Conservation (phyloP, 2,329 filamentous ascomycete species). For the Coniella vitis region DNA sequence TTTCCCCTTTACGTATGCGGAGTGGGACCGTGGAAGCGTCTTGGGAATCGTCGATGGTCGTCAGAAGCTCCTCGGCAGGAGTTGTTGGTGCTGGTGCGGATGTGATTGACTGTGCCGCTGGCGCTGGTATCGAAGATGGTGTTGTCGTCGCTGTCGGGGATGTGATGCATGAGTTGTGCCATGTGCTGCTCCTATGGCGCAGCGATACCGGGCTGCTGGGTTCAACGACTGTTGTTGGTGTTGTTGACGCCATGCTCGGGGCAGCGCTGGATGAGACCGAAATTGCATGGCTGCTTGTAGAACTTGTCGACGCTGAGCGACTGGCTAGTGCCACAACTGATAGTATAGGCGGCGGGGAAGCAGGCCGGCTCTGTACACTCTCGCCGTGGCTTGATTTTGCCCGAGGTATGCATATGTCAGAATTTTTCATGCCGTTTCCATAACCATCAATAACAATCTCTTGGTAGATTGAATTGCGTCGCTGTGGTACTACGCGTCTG, state of each 20-base stretch:
- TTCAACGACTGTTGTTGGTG: conserved; percentile 8
- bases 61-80: neutral
- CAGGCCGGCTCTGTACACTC: neutral
- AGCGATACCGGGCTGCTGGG: conserved; percentile 3
- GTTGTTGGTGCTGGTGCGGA: neutral
- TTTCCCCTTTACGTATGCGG: neutral
- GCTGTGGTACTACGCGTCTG: neutral
- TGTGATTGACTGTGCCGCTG: neutral
- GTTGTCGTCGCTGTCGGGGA: too few species aligned
- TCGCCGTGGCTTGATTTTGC: neutral
- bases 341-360: neutral
- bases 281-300: conserved; percentile 6
- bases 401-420: conserved; percentile 18
- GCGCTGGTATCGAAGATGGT: too few species aligned
- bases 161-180: neutral
- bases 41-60: neutral
- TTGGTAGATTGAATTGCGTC: conserved; percentile 29
- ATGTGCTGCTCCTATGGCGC: conserved; percentile 6
- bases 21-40: conserved; percentile 1
- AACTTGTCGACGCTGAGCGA: conserved; percentile 14
- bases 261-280: conserved; percentile 2
- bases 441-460: conserved; percentile 49
- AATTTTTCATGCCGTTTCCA: conserved; percentile 44
- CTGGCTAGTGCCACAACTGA: conserved; percentile 3
- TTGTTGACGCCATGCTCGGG: conserved; percentile 4